Evolutionary conservation across 2,329 filamentous ascomycete genomes (phyloP), one percentile per base, ranked within the genome.

Genomic region (Blumeria graminis): DNA sequence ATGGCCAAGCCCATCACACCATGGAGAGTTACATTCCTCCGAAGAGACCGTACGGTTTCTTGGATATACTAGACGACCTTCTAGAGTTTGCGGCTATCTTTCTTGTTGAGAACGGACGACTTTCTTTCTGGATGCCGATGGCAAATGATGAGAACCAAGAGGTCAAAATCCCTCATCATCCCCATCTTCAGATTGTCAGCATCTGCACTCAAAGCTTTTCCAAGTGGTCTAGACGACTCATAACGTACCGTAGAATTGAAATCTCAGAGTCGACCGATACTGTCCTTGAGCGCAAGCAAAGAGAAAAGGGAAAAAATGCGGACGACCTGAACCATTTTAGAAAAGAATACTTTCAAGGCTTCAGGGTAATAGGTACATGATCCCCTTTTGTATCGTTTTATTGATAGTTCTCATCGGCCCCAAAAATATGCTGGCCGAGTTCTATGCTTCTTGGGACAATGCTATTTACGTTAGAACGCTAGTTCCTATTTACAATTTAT

Each of bases 41-140:
- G 0, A 96, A 94, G 68, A 82, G 81, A 64, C 87, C 89, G 0
- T 98, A 98, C 68, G 86, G 86, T 62, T 96, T 98, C 67, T 74
- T 84, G 41, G 83, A 86, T 6, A 88, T 98, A 79, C 75, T 95
- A 18, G 81, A 88, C 64, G 88, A 96, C 66, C 87, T 98, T 55
- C 75, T 96, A 6, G 76, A 81, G 18, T 96, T 98, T 65, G 81
- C 87, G 5, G 76, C 81, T 0, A 72, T 77, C 11, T 86, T 82
- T 1, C 73, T 98, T 0, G 85, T 94, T 7, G 81, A 86, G 55
- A 70, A 79, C 60, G 92, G 87, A 0, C 75, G 92, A 33, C 68
- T 98, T 9, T 86, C 84, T 7, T 93, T 98, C 72, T 98, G 92
- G 92, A 94, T 96, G 86, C 92, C 92, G 0, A 94, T 88, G 0